phyloP scores from a whole-genome alignment of 2,329 filamentous ascomycete species.

The Pseudogymnoascus sp. region DNA sequence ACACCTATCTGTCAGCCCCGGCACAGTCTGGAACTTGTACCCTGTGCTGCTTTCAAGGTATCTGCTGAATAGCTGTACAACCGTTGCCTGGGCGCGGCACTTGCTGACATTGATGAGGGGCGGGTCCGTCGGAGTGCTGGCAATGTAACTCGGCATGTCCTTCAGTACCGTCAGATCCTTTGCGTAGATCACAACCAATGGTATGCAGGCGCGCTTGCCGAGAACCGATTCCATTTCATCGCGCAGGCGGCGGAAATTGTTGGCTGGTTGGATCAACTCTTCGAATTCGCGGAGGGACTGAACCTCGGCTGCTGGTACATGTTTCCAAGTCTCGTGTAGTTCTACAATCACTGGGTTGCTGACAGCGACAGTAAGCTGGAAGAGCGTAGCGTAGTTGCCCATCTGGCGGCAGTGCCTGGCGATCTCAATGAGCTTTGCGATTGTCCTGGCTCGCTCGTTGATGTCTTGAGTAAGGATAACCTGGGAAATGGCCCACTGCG shows the following conservation, averaged over 20 bases:
- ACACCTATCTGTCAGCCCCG: slow-evolving; percentile 71
- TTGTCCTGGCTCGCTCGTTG: slow-evolving; percentile 66
- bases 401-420: slow-evolving; percentile 67
- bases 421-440: slow-evolving; percentile 78
- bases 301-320: slow-evolving; percentile 59
- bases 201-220: slow-evolving; percentile 68
- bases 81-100: slow-evolving; percentile 65
- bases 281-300: slow-evolving; percentile 63
- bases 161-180: slow-evolving; percentile 78
- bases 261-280: slow-evolving; percentile 64
- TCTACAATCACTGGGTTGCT: slow-evolving; percentile 65
- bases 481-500: slow-evolving; percentile 79
- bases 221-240: slow-evolving; percentile 67
- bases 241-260: slow-evolving; percentile 70
- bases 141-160: slow-evolving; percentile 69
- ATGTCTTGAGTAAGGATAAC: slow-evolving; percentile 65
- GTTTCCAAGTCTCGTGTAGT: slow-evolving; percentile 62
- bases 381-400: slow-evolving; percentile 78
- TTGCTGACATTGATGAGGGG: slow-evolving; percentile 78
- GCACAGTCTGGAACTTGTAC: slow-evolving; percentile 67
- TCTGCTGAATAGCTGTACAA: slow-evolving; percentile 72
- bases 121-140: slow-evolving; percentile 56
- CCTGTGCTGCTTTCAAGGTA: slow-evolving; percentile 72
- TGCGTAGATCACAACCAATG: slow-evolving; percentile 77
- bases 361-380: slow-evolving; percentile 70